Evolutionary conservation across 305 asterid species (phyloP).

Genomic region (Fraxinus platypoda): DNA sequence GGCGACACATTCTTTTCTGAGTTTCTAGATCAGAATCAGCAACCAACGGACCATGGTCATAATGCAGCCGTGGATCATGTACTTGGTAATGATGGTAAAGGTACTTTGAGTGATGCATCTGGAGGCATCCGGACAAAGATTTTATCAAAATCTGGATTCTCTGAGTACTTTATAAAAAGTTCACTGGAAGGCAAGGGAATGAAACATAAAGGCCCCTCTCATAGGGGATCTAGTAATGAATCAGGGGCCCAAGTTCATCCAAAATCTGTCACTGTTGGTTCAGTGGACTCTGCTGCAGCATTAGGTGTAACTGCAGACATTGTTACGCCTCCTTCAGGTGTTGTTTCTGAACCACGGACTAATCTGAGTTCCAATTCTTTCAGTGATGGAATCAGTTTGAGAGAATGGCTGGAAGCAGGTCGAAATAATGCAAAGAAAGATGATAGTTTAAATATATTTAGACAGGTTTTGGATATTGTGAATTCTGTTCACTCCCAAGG

Average conservation of each 20-base stretch:
- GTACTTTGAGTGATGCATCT: constrained; percentile 44
- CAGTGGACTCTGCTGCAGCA: constrained; percentile 30
- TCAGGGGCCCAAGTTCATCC: constrained; percentile 25
- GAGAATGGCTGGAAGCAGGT: constrained; percentile 73
- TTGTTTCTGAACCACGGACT: constrained; percentile 17
- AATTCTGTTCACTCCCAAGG: constrained; percentile 75
- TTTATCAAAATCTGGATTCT: constrained; percentile 56
- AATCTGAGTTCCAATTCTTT: constrained; percentile 28
- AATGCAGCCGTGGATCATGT: constrained; percentile 36
- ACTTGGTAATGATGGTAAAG: constrained; percentile 39
- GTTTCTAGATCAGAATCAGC: constrained; percentile 43
- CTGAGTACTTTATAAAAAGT: constrained; percentile 55
- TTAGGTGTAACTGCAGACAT: constrained; percentile 33
- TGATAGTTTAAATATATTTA: constrained; percentile 67
- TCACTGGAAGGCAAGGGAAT: constrained; percentile 57
- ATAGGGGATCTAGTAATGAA: constrained; percentile 33
- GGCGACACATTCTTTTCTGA: constrained; percentile 48
- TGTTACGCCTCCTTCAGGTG: constrained; percentile 27
- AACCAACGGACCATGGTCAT: constrained; percentile 27
- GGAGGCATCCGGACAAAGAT: constrained; percentile 63
- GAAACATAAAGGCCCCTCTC: constrained; percentile 38
- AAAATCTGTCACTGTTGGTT: constrained; percentile 31
- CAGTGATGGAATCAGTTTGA: constrained; percentile 55
- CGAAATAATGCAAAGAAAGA: constrained; percentile 53
- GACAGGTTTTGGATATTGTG: constrained; percentile 74